Conservation (phyloP, 768 basidiomycete species). For the Pisolithus marmoratus region DNA sequence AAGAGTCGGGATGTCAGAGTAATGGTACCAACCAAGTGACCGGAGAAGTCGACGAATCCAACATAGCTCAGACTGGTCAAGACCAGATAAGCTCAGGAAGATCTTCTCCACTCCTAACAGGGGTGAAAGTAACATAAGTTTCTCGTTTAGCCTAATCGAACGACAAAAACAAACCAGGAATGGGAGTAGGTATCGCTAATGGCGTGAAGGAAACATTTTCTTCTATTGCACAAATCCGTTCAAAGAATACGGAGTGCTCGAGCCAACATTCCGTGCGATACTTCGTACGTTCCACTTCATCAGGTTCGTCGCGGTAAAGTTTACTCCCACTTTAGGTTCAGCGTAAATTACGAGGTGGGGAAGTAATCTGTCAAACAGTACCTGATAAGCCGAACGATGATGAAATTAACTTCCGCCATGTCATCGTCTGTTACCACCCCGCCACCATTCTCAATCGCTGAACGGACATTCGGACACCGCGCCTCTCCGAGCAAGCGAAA, state of each 20-base stretch:
- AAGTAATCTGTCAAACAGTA: constrained; percentile 23
- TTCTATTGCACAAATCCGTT: constrained; percentile 59
- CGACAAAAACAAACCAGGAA: constrained; percentile 40
- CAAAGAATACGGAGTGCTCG: constrained; percentile 75
- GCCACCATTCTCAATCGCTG: constrained; percentile 61
- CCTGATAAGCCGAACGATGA: constrained; percentile 74
- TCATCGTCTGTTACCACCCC: constrained; percentile 37
- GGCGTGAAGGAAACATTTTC: constrained; percentile 72
- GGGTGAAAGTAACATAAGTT: background rate
- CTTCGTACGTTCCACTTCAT: constrained; percentile 39
- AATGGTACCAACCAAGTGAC: constrained; percentile 49
- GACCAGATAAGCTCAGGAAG: constrained; percentile 66
- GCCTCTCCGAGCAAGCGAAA: constrained; percentile 69
- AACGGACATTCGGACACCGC: constrained; percentile 46
- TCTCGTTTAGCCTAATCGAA: background rate
- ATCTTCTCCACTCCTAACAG: constrained; percentile 50
- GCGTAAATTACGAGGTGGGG: constrained; percentile 6
- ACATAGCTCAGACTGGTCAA: constrained; percentile 62
- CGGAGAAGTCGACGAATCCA: constrained; percentile 62
- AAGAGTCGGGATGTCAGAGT: constrained; percentile 2
- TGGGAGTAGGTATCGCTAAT: constrained; percentile 50
- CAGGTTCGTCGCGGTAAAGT: constrained; percentile 53
- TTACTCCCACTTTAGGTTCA: constrained; percentile 53
- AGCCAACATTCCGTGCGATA: constrained; percentile 94
- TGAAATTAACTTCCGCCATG: constrained; percentile 51